Conservation (phyloP, 202 grass and related monocot species). For the Elaeis oleifera region DNA sequence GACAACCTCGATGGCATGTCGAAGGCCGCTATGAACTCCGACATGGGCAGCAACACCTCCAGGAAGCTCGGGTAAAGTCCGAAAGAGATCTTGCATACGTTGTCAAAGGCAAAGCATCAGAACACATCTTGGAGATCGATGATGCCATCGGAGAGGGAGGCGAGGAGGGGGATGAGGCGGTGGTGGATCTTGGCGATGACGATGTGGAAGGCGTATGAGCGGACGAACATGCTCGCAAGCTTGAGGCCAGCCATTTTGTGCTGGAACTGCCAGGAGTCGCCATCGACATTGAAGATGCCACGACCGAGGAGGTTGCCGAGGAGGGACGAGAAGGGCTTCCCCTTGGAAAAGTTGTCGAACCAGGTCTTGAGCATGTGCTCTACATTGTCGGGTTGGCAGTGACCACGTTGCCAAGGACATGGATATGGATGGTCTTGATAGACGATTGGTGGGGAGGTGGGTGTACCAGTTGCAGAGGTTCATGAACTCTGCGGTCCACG, state of each 20-base stretch:
- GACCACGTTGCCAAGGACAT: slow-evolving; percentile 51
- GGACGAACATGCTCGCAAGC: slow-evolving; percentile 37
- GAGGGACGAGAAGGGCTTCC: too few species aligned
- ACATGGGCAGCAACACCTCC: slow-evolving; percentile 56
- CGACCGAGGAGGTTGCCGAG: too few species aligned
- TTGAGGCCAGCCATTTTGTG: slow-evolving; percentile 62
- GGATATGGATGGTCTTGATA: slow-evolving; percentile 61
- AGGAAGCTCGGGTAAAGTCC: slow-evolving; percentile 68
- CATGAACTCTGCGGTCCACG: slow-evolving; percentile 50
- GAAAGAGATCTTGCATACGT: slow-evolving; percentile 84
- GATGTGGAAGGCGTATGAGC: slow-evolving; percentile 32
- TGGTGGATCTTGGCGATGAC: slow-evolving; percentile 10
- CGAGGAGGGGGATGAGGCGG: slow-evolving; percentile 48
- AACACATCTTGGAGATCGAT: slow-evolving; percentile 85
- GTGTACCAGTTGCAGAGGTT: slow-evolving; percentile 88
- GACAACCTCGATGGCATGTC: slow-evolving; percentile 67
- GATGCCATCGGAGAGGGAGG: slow-evolving; percentile 27
- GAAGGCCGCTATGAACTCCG: slow-evolving; percentile 46
- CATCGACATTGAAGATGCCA: too few species aligned
- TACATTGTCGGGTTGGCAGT: too few species aligned
- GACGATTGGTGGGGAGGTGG: slow-evolving; percentile 55
- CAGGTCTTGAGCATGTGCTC: too few species aligned
- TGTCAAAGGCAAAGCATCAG: slow-evolving; percentile 73
- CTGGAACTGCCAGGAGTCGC: slow-evolving; percentile 26
- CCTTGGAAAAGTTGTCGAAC: too few species aligned